These are phyloP conservation scores for Komagataella pastoris DNA, from an alignment of 805 yeast genomes.

Conservation along the genomic window DNA sequence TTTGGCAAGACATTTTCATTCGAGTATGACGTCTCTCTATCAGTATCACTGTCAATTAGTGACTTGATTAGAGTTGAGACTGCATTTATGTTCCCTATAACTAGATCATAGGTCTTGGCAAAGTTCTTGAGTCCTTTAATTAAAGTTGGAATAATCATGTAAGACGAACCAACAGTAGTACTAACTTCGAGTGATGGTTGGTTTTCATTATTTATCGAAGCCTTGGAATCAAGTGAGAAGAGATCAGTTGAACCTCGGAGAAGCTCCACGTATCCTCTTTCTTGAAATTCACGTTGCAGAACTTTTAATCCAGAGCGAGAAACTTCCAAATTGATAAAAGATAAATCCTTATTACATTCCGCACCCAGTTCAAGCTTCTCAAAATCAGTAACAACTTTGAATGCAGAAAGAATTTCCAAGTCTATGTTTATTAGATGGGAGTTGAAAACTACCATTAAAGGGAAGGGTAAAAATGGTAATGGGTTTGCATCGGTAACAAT, in stretches of 20 bases:
- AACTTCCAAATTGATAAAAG: not conserved
- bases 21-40: not conserved
- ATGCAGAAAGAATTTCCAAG: not conserved
- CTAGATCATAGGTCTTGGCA: not conserved
- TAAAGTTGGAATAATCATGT: not conserved
- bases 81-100: not conserved
- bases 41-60: not conserved
- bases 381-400: not conserved
- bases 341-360: not conserved
- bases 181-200: not conserved
- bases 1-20: not conserved
- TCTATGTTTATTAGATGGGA: slow-evolving; percentile 18
- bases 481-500: not conserved
- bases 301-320: not conserved
- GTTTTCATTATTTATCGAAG: not conserved
- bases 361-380: not conserved
- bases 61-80: not conserved
- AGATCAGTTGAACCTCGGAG: not conserved
- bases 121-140: not conserved
- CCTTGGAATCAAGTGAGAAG: not conserved
- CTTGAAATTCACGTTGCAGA: not conserved
- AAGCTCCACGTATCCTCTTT: not conserved
- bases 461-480: not conserved
- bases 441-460: not conserved
- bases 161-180: not conserved